These are phyloP conservation scores for Colletotrichum scovillei DNA, from an alignment of 2,329 filamentous ascomycete genomes.

Conservation along the genomic window DNA sequence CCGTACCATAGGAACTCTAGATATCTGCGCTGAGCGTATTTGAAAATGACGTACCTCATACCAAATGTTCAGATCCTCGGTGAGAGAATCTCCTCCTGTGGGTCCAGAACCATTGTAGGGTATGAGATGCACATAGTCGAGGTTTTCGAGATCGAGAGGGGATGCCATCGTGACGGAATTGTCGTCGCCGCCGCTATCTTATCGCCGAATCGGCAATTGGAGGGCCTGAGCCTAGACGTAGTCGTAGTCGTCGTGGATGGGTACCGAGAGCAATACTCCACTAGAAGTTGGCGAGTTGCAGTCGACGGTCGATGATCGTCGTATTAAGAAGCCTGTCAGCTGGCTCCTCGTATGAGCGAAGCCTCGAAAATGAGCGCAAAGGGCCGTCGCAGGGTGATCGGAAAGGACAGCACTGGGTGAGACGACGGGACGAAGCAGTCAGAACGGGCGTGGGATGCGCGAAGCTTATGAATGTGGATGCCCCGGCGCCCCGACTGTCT, in stretches of 20 bases:
- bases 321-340: conserved; percentile 15
- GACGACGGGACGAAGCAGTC: neutral
- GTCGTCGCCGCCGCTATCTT: conserved; percentile 7
- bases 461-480: conserved; percentile 36
- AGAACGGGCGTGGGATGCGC: conserved; percentile 23
- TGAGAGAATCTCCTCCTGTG: conserved; percentile 75
- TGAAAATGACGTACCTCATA: conserved; percentile 67
- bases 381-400: conserved; percentile 19
- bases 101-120: conserved; percentile 73
- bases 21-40: neutral
- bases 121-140: conserved; percentile 58
- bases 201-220: conserved; percentile 24
- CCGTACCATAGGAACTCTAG: neutral
- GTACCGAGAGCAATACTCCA: neutral
- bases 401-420: conserved; percentile 19
- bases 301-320: neutral
- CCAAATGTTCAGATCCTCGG: conserved; percentile 79
- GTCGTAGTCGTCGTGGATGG: neutral
- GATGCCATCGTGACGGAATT: conserved; percentile 20
- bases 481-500: conserved; percentile 3
- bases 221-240: neutral
- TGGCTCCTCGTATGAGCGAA: conserved; percentile 25
- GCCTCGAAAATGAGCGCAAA: conserved; percentile 17
- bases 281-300: neutral
- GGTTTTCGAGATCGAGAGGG: conserved; percentile 54